Percentiles rank a stretch among this genome's conserved stretches.
Evolutionary conservation across 2,329 filamentous ascomycete species (phyloP).

Genomic region (Elsinoe batatas): DNA sequence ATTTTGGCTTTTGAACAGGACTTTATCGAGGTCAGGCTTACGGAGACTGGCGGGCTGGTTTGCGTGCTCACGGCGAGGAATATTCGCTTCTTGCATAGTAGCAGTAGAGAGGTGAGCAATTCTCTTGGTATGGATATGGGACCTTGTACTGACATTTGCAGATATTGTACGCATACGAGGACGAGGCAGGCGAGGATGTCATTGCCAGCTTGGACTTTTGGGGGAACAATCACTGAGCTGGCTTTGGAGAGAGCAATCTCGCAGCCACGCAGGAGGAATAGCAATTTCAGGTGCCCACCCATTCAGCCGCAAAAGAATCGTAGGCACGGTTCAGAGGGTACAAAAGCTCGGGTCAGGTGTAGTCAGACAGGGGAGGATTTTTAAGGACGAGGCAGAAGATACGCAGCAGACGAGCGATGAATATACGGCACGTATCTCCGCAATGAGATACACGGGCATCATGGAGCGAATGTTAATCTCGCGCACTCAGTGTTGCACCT

Average conservation of each 20-base stretch:
- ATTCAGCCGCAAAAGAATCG: background rate
- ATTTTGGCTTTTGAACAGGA: constrained; percentile 95
- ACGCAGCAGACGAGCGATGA: constrained; percentile 11
- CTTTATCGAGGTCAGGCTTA: constrained; percentile 92
- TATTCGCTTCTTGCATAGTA: constrained; percentile 94
- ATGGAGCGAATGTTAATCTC: constrained; percentile 1
- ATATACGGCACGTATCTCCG: constrained; percentile 6
- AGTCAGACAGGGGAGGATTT: background rate
- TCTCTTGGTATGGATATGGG: background rate
- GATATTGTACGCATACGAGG: constrained; percentile 97
- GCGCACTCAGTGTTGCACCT: background rate
- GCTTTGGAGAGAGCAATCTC: no score
- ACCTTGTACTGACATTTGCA: constrained; percentile 41
- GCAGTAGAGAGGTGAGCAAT: constrained; percentile 76
- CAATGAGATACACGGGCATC: background rate
- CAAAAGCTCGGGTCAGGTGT: no score
- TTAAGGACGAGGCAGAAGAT: background rate
- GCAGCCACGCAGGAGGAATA: background rate
- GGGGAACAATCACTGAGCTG: constrained; percentile 35
- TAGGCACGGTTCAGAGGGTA: background rate
- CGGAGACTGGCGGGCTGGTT: constrained; percentile 81
- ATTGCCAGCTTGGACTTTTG: constrained; percentile 96
- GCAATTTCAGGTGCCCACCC: background rate
- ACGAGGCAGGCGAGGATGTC: constrained; percentile 85
- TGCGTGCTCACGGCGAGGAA: constrained; percentile 96